Evolutionary conservation across 768 basidiomycete species (phyloP).

Genomic region (Boletus rex-veris): DNA sequence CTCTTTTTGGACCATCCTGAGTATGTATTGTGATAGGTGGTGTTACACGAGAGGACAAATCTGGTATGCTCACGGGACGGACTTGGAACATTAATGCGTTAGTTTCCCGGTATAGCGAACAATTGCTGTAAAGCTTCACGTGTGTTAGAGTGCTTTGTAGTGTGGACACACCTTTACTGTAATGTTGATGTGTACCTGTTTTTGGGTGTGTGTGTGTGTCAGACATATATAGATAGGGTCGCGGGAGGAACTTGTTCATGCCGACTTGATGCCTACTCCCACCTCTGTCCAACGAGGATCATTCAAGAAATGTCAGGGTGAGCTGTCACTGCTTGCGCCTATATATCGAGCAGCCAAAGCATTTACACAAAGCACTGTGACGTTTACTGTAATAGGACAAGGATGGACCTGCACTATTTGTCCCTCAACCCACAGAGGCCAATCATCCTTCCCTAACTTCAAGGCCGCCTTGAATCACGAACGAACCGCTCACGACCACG

Average conservation of each 20-base stretch:
- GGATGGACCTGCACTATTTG: conserved; percentile 36
- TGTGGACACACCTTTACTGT: conserved; percentile 8
- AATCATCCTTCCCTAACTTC: conserved; percentile 22
- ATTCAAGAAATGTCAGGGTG: conserved; percentile 23
- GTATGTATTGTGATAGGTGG: background rate
- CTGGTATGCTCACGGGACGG: background rate
- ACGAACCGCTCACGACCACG: conserved; percentile 18
- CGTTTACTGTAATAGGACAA: conserved; percentile 23
- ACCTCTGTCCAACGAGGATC: conserved; percentile 17
- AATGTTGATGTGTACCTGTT: background rate
- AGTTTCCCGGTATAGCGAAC: background rate
- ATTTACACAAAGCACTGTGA: background rate
- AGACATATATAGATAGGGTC: conserved; percentile 18
- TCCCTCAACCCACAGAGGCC: conserved; percentile 18
- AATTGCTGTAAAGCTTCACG: background rate
- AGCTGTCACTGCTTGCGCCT: background rate
- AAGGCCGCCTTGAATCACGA: conserved; percentile 35
- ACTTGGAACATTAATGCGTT: background rate
- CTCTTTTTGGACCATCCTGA: conserved; percentile 61
- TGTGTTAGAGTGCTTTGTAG: background rate
- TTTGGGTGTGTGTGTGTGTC: conserved; percentile 20
- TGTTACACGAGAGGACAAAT: background rate
- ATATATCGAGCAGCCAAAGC: background rate
- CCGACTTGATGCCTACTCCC: conserved; percentile 21
- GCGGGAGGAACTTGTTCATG: conserved; percentile 10